phyloP scores from a whole-genome alignment of 495 filamentous ascomycete species.

The Lepidopterella palustris region DNA sequence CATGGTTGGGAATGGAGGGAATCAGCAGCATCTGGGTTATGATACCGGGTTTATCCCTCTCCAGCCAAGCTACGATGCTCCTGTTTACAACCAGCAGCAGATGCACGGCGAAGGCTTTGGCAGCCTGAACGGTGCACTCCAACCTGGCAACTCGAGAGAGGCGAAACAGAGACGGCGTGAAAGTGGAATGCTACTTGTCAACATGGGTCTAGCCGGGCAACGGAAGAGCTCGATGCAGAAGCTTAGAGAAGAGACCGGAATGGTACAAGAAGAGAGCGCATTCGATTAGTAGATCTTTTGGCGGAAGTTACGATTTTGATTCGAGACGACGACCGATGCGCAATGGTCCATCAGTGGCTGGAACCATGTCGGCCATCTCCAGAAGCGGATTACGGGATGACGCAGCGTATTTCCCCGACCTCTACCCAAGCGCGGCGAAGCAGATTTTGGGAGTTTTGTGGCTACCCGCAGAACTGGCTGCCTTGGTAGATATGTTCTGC shows the following conservation, averaged over 20 bases:
- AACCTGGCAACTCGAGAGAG: conserved; percentile 16
- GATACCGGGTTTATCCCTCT: conserved; percentile 59
- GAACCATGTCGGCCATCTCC: too few relatives aligned
- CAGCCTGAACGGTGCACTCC: conserved; percentile 36
- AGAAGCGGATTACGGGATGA: too few relatives aligned
- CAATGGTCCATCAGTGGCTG: too few relatives aligned
- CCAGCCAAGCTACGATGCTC: conserved; percentile 52
- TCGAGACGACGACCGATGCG: too few relatives aligned
- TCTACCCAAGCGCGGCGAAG: too few relatives aligned
- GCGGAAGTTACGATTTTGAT: too few relatives aligned
- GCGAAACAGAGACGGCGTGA: conserved; percentile 30
- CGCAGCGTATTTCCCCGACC: too few relatives aligned
- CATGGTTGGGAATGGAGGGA: conserved; percentile 19
- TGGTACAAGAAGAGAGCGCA: conserved; percentile 24
- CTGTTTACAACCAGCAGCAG: conserved; percentile 29
- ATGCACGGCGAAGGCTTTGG: conserved; percentile 29
- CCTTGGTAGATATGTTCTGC: too few relatives aligned
- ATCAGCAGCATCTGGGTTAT: conserved; percentile 31
- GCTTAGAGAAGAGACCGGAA: conserved; percentile 7
- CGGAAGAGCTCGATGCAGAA: conserved; percentile 28
- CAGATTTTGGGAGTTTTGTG: too few relatives aligned
- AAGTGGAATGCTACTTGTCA: conserved; percentile 35
- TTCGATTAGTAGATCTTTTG: too few relatives aligned
- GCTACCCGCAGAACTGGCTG: too few relatives aligned
- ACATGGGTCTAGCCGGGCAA: conserved; percentile 22